phyloP scores from a whole-genome alignment of 495 filamentous ascomycete genomes.

The Platismatia glauca region DNA sequence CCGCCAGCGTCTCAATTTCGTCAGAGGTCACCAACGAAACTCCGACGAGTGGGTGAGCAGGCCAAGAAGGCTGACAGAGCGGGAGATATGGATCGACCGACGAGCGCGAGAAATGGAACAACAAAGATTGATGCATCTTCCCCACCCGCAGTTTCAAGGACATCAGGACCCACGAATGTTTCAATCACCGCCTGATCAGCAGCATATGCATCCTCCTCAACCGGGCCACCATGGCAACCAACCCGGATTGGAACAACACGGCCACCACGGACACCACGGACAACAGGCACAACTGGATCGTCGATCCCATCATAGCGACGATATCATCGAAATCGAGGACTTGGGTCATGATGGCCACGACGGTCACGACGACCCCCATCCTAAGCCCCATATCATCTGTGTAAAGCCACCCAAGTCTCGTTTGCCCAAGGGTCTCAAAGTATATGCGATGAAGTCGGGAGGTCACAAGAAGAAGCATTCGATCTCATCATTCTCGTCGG shows the following conservation, averaged over 20 bases:
- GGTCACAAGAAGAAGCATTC: neutral
- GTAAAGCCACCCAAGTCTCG: neutral
- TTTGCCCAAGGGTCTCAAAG: neutral
- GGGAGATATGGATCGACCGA: neutral
- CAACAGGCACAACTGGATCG: neutral
- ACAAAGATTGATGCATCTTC: neutral
- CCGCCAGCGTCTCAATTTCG: conserved; percentile 21
- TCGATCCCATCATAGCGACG: conserved; percentile 3
- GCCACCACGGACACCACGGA: conserved; percentile 6
- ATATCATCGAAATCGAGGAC: neutral
- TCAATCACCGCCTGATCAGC: neutral
- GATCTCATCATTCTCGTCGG: neutral
- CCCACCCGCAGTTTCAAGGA: conserved; percentile 1
- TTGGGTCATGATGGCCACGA: conserved; percentile 8
- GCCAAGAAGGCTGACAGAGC: neutral
- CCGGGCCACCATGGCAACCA: neutral
- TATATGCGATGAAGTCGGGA: neutral
- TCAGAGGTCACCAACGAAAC: neutral
- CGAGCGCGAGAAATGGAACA: conserved; percentile 3
- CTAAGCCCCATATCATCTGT: neutral
- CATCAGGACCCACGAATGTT: neutral
- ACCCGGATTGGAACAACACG: neutral
- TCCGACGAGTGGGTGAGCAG: neutral
- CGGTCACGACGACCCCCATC: conserved; percentile 1
- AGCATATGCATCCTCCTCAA: neutral